These are phyloP conservation scores for Hippophae rhamnoides DNA, from an alignment of 306 rosid genomes.

Conservation along the genomic window DNA sequence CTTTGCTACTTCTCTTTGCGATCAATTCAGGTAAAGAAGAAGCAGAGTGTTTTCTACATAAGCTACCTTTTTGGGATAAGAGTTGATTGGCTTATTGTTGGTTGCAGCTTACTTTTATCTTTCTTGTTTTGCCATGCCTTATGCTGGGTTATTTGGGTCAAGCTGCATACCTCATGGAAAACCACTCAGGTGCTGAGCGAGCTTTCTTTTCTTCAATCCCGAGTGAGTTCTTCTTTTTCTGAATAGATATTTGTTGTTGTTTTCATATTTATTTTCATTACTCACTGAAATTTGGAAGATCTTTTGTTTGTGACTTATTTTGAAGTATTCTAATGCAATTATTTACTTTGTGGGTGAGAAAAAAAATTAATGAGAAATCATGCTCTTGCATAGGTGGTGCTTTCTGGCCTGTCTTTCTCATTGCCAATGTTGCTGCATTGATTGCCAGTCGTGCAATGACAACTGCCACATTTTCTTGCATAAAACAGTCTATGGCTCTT, in stretches of 20 bases:
- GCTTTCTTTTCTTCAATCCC: constrained; percentile 79
- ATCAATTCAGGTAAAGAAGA: constrained; percentile 76
- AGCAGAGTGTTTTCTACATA: background rate
- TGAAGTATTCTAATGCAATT: no score
- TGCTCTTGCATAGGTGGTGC: constrained; percentile 37
- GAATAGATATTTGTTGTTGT: background rate
- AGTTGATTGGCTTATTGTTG: constrained; percentile 21
- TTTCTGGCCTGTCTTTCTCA: constrained; percentile 71
- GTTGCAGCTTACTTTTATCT: constrained; percentile 85
- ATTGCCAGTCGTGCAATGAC: constrained; percentile 98
- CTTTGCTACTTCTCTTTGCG: constrained; percentile 92
- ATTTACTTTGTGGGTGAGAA: no score
- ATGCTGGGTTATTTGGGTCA: constrained; percentile 97
- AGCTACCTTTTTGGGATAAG: background rate
- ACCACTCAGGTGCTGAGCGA: constrained; percentile 47
- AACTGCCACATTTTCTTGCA: constrained; percentile 95
- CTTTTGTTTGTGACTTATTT: no score
- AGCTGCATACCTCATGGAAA: constrained; percentile 87
- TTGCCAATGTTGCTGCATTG: constrained; percentile 87
- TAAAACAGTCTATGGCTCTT: constrained; percentile 93
- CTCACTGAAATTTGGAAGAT: no score
- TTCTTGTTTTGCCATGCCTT: constrained; percentile 91
- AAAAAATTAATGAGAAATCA: background rate
- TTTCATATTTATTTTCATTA: constrained; percentile 3
- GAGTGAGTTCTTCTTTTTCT: constrained; percentile 37